Conservation (phyloP, 495 filamentous ascomycete genomes). For the Apodospora peruviana region DNA sequence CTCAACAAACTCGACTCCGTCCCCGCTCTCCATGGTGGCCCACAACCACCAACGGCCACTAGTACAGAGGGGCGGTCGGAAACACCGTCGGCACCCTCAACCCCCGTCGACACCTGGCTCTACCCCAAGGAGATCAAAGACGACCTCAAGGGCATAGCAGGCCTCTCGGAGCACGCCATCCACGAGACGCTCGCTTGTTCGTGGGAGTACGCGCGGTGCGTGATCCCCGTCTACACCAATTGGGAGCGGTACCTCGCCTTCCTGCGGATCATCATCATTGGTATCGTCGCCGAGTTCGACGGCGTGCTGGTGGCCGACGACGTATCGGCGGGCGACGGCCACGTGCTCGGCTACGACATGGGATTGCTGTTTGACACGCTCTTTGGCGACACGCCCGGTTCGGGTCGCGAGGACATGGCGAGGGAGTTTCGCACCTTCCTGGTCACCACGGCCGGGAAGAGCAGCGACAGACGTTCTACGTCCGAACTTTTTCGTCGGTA, state of each 20-base stretch:
- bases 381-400: constrained; percentile 5
- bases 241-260: constrained; percentile 16
- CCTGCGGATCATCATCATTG: constrained; percentile 13
- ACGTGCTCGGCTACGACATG: constrained; percentile 12
- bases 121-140: constrained; percentile 11
- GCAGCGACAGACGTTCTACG: constrained; percentile 1
- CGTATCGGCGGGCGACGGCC: background rate
- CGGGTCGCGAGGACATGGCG: constrained; percentile 4
- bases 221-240: constrained; percentile 17
- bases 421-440: constrained; percentile 13
- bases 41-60: too few species aligned
- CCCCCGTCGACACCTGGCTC: constrained; percentile 15
- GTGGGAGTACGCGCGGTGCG: constrained; percentile 14
- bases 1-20: too few species aligned
- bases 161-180: constrained; percentile 5
- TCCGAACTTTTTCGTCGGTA: constrained; percentile 17
- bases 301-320: constrained; percentile 7
- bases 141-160: constrained; percentile 7
- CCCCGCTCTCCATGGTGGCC: too few species aligned
- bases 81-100: too few species aligned
- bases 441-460: constrained; percentile 11
- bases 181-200: constrained; percentile 8
- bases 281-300: constrained; percentile 15
- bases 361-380: constrained; percentile 10
- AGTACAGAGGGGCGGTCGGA: too few species aligned